A percentile compares a stretch with the other conserved stretches of the same genome.
Evolutionary conservation across 1,139 yeast species (phyloP).

Genomic region (Diutina siamensis): DNA sequence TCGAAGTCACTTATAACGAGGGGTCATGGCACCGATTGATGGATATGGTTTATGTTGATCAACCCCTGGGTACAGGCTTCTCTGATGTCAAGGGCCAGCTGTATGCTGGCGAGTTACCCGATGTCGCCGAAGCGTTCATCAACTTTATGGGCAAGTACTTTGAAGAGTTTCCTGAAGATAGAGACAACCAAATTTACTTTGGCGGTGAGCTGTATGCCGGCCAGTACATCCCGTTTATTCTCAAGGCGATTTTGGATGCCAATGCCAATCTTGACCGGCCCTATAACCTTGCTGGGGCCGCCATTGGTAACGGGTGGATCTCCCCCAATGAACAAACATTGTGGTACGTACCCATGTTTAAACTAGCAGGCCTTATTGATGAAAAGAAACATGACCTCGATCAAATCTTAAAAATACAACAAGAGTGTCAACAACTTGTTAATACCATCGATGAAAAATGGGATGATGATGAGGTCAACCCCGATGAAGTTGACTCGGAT

Average conservation of each 20-base stretch:
- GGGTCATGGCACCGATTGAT: conserved; percentile 85
- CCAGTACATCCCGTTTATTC: conserved; percentile 86
- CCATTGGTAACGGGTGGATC: conserved; percentile 96
- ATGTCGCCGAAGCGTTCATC: conserved; percentile 50
- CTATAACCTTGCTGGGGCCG: conserved; percentile 49
- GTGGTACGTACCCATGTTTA: conserved; percentile 65
- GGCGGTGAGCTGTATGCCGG: conserved; percentile 99
- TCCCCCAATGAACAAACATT: conserved; percentile 79
- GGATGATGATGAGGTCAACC: conserved; percentile 20
- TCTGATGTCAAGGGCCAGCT: conserved; percentile 38
- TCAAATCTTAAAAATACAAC: conserved; percentile 38
- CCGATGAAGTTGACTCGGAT: conserved; percentile 8
- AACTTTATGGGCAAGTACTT: conserved; percentile 57
- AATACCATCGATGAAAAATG: conserved; percentile 17
- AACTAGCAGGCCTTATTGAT: conserved; percentile 46
- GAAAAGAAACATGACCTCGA: conserved; percentile 26
- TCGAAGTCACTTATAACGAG: conserved; percentile 39
- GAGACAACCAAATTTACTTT: conserved; percentile 50
- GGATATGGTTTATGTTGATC: conserved; percentile 80
- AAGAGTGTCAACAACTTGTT: conserved; percentile 43
- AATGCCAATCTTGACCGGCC: conserved; percentile 19
- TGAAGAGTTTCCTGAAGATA: conserved; percentile 64
- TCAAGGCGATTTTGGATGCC: conserved; percentile 43
- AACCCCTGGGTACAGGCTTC: conserved; percentile 92
- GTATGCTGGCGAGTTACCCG: conserved; percentile 47